These are phyloP conservation scores for Globisporangium paddicum DNA, from an alignment of 352 stramenopile genomes.

Conservation along the genomic window DNA sequence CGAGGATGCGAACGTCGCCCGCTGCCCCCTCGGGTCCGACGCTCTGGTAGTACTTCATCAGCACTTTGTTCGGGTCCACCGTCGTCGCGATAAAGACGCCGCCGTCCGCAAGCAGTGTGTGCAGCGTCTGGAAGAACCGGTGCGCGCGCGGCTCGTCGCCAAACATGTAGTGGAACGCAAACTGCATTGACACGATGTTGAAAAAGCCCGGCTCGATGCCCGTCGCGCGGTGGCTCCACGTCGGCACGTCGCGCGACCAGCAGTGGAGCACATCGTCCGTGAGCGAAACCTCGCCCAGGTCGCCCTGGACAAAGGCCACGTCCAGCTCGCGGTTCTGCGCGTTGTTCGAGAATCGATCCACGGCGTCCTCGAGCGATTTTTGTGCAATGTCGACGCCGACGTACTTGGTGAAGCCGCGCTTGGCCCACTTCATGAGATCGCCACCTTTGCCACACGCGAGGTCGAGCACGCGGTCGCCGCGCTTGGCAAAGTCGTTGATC, in stretches of 20 bases:
- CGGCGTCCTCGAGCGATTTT: slow-evolving; percentile 93
- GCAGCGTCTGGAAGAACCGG: slow-evolving; percentile 94
- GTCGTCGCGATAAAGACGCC: slow-evolving; percentile 97
- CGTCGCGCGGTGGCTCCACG: slow-evolving; percentile 59
- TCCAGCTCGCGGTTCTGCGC: slow-evolving; percentile 66
- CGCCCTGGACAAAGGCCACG: slow-evolving; percentile 74
- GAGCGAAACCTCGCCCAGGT: slow-evolving; percentile 68
- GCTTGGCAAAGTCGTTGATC: slow-evolving; percentile 87
- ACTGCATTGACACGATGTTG: slow-evolving; percentile 98
- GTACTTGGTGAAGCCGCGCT: slow-evolving; percentile 91
- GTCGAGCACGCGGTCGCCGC: slow-evolving; percentile 92
- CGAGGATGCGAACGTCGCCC: slow-evolving; percentile 60
- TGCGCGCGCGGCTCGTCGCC: slow-evolving; percentile 85
- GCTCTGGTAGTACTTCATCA: slow-evolving; percentile 79
- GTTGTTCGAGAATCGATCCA: slow-evolving; percentile 76
- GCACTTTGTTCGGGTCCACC: slow-evolving; percentile 92
- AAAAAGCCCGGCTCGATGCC: slow-evolving; percentile 60
- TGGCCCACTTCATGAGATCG: slow-evolving; percentile 97
- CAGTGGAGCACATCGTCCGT: slow-evolving; percentile 60
- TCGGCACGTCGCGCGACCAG: slow-evolving; percentile 47
- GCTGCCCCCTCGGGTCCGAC: slow-evolving; percentile 25
- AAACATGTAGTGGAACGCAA: slow-evolving; percentile 99
- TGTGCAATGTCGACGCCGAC: slow-evolving; percentile 98
- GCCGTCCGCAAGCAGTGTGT: slow-evolving; percentile 87
- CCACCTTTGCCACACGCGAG: slow-evolving; percentile 98